These are phyloP conservation scores for Verruconis gallopava DNA, from an alignment of 2,329 filamentous ascomycete species.

Conservation along the genomic window DNA sequence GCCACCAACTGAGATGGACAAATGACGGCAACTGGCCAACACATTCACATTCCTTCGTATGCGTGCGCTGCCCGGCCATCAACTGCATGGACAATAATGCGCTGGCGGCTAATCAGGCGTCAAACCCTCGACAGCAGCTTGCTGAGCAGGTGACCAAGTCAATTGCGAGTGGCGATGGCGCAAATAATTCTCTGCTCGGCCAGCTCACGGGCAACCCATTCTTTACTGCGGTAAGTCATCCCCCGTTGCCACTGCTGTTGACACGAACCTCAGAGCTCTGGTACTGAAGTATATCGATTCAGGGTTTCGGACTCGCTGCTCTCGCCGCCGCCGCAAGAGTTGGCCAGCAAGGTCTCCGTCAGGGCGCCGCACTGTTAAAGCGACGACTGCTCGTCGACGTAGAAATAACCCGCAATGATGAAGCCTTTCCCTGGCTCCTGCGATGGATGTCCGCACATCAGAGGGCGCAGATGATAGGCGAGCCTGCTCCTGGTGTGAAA, in stretches of 20 bases:
- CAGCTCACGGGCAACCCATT: slow-evolving; percentile 39
- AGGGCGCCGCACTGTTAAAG: slow-evolving; percentile 60
- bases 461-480: slow-evolving; percentile 33
- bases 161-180: slow-evolving; percentile 16
- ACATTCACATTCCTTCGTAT: no score
- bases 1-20: no score
- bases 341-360: slow-evolving; percentile 62
- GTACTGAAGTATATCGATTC: neutral
- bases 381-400: slow-evolving; percentile 85
- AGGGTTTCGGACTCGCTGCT: slow-evolving; percentile 81
- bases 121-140: slow-evolving; percentile 20
- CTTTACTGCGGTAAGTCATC: slow-evolving; percentile 43
- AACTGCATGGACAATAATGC: slow-evolving; percentile 25
- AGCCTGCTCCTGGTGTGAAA: slow-evolving; percentile 16
- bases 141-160: slow-evolving; percentile 24
- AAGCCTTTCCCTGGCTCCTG: slow-evolving; percentile 86
- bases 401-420: slow-evolving; percentile 88
- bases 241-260: no score
- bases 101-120: slow-evolving; percentile 15
- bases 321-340: slow-evolving; percentile 72
- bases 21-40: no score
- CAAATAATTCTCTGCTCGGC: slow-evolving; percentile 24
- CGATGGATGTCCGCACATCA: slow-evolving; percentile 87
- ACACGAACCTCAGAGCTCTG: no score
- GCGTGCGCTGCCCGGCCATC: no score